Percentiles rank a stretch among this genome's conserved stretches.
These are phyloP conservation scores for Tuber aestivum DNA, from an alignment of 495 filamentous ascomycete genomes.

Conservation along the genomic window DNA sequence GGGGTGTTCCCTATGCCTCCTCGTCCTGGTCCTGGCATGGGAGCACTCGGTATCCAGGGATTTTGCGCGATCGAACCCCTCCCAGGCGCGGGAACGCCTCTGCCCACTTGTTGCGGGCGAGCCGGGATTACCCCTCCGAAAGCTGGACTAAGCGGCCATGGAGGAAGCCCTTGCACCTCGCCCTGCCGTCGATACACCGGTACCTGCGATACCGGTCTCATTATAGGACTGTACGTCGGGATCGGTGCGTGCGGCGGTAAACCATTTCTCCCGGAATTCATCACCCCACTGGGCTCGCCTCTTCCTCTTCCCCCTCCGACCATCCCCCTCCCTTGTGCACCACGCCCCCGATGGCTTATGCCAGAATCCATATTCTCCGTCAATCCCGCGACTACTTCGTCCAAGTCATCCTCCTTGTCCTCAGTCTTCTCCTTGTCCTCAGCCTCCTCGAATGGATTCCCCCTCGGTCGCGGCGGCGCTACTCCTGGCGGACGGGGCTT, in stretches of 20 bases:
- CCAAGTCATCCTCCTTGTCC: conserved; percentile 3
- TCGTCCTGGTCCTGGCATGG: neutral
- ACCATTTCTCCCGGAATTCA: neutral
- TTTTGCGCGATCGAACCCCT: neutral
- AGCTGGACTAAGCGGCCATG: neutral
- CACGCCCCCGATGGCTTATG: neutral
- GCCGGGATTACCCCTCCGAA: neutral
- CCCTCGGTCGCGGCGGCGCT: neutral
- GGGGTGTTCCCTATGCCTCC: neutral
- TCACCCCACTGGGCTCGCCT: neutral
- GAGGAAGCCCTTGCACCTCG: neutral
- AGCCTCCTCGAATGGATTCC: neutral
- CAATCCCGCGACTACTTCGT: neutral
- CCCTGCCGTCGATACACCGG: neutral
- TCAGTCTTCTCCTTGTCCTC: no score
- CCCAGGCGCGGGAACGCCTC: neutral
- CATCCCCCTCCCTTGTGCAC: neutral
- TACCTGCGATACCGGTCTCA: neutral
- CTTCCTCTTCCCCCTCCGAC: neutral
- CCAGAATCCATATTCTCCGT: neutral
- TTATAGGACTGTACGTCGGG: neutral
- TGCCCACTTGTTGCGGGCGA: neutral
- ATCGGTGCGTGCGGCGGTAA: neutral
- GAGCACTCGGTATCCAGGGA: neutral
- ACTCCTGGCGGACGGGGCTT: neutral